These are phyloP conservation scores for Hemileccinum rubropunctum DNA, from an alignment of 768 basidiomycete genomes.

Conservation along the genomic window DNA sequence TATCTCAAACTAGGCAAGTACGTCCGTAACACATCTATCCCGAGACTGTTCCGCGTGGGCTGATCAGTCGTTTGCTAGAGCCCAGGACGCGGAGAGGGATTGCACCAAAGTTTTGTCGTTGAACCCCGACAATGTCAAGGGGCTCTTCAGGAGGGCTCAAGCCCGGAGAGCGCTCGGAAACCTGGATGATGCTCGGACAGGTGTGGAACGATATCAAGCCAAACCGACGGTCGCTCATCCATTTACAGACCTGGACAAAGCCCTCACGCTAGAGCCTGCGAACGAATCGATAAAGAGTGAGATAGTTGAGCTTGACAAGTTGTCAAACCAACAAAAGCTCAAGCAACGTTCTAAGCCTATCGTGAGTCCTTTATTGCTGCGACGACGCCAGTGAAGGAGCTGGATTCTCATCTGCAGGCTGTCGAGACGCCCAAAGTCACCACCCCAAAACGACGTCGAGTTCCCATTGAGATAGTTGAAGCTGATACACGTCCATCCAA, in stretches of 20 bases:
- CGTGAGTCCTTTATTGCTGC: conserved; percentile 10
- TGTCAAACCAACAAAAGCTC: conserved; percentile 32
- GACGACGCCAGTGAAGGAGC: not conserved
- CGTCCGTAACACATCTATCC: conserved; percentile 35
- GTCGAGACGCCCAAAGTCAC: not conserved
- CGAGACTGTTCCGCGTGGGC: not conserved
- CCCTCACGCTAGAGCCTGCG: conserved; percentile 58
- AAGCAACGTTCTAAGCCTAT: conserved; percentile 35
- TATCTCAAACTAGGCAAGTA: conserved; percentile 96
- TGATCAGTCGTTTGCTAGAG: conserved; percentile 38
- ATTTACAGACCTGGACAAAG: conserved; percentile 56
- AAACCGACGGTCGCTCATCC: not conserved
- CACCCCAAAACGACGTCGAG: conserved; percentile 47
- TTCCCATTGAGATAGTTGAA: conserved; percentile 65
- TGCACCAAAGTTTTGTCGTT: conserved; percentile 63
- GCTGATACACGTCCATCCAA: conserved; percentile 8
- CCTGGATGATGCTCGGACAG: conserved; percentile 57
- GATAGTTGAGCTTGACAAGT: conserved; percentile 46
- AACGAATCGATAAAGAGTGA: conserved; percentile 67
- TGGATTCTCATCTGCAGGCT: conserved; percentile 11
- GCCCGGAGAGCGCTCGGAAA: conserved; percentile 59
- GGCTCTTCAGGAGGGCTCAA: conserved; percentile 73
- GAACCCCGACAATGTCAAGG: conserved; percentile 67
- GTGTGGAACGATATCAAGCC: conserved; percentile 28
- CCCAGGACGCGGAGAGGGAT: conserved; percentile 79